Evolutionary conservation across 192 early-diverging fungal species (phyloP).

Genomic region (Geosiphon pyriformis): DNA sequence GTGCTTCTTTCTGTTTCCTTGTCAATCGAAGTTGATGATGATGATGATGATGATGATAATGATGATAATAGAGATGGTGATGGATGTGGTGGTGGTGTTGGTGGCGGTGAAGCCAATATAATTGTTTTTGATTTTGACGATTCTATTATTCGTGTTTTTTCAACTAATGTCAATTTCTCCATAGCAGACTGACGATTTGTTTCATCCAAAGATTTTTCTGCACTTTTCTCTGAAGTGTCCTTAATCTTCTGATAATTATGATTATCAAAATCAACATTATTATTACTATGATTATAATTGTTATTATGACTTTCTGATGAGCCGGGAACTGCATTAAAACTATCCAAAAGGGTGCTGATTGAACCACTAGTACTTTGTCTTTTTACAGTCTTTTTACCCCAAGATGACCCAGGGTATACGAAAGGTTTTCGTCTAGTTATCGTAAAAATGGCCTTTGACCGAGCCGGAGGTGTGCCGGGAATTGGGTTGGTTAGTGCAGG

Average conservation of each 20-base stretch:
- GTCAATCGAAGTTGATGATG: not conserved
- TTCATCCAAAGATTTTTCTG: conserved; percentile 2
- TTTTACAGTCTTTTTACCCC: conserved; percentile 21
- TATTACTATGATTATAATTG: not conserved
- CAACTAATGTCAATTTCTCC: conserved; percentile 3
- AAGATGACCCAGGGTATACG: conserved; percentile 8
- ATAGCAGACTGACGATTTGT: not conserved
- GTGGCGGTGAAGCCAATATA: conserved; percentile 13
- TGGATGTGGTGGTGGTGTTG: conserved; percentile 6
- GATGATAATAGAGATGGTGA: conserved; percentile 3
- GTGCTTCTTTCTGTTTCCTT: not conserved
- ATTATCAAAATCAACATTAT: not conserved
- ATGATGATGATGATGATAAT: not conserved
- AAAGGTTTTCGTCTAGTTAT: conserved; percentile 18
- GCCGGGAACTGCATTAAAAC: conserved; percentile 13
- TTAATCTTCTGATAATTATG: not conserved
- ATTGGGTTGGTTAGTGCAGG: conserved; percentile 11
- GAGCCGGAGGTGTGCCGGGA: conserved; percentile 18
- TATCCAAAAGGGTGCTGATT: conserved; percentile 15
- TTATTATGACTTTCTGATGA: conserved; percentile 10
- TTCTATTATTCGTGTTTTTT: conserved; percentile 6
- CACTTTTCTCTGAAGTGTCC: conserved; percentile 10
- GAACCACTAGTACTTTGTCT: conserved; percentile 14
- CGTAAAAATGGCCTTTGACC: conserved; percentile 17
- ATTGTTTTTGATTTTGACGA: conserved; percentile 24